Evolutionary conservation across 2,329 filamentous ascomycete genomes (phyloP).

Genomic region (Mycosphaerelloides madeirae): DNA sequence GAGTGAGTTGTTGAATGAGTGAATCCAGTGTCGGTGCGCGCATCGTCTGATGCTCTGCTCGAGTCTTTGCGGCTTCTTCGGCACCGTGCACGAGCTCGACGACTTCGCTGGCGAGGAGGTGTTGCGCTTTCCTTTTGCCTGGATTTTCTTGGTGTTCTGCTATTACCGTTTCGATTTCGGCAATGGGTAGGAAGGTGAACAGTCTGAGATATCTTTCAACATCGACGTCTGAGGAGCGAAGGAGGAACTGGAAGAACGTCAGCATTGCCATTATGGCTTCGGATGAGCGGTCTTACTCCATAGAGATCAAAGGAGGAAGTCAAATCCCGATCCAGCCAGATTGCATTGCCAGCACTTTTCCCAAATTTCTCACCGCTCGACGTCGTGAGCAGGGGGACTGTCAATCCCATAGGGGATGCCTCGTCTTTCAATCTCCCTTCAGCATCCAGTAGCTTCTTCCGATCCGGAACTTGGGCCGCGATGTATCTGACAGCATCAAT

Average conservation of each 20-base stretch:
- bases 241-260: slow-evolving; percentile 61
- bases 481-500: slow-evolving; percentile 79
- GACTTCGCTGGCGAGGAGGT: slow-evolving; percentile 76
- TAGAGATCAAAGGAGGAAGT: slow-evolving; percentile 84
- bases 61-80: slow-evolving; percentile 59
- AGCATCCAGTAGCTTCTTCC: slow-evolving; percentile 18
- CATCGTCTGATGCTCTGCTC: slow-evolving; percentile 51
- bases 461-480: slow-evolving; percentile 33
- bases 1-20: slow-evolving; percentile 4
- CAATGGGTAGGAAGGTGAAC: slow-evolving; percentile 79
- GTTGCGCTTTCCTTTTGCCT: slow-evolving; percentile 72
- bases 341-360: slow-evolving; percentile 86
- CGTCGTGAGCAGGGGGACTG: slow-evolving; percentile 83
- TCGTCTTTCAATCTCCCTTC: slow-evolving; percentile 39
- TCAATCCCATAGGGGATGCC: slow-evolving; percentile 70
- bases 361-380: slow-evolving; percentile 85
- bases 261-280: background rate
- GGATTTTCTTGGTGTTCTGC: slow-evolving; percentile 62
- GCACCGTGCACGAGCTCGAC: slow-evolving; percentile 72
- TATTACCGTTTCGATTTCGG: slow-evolving; percentile 65
- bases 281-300: slow-evolving; percentile 43
- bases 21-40: slow-evolving; percentile 24
- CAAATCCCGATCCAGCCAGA: slow-evolving; percentile 83
- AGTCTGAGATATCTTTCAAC: slow-evolving; percentile 78
- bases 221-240: slow-evolving; percentile 74